Evolutionary conservation across 2,329 filamentous ascomycete species (phyloP), one percentile per base, ranked within the genome.

Genomic region (Colletotrichum paranaense): DNA sequence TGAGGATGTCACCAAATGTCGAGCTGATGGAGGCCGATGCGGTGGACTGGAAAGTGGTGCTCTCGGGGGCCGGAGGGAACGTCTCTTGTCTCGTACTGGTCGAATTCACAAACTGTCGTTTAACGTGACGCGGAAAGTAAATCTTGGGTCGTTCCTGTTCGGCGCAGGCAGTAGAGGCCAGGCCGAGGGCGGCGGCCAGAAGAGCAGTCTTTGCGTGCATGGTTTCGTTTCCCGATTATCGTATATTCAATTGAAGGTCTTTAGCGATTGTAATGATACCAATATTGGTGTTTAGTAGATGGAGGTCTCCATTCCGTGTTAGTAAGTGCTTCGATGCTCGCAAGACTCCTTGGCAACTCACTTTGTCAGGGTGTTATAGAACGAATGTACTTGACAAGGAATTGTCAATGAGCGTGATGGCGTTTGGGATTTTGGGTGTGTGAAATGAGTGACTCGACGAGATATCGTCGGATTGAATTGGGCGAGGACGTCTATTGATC

Each of bases 341-440:
- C 78, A 75, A 49, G n/a, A 22, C 30, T 30, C 30, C 52, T 14
- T 42, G 42, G 30, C 22, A 30, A 76, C 74, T 70, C 64, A 76
- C 67, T 67, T 59, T 69, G 87, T 88, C 86, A 88, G 86, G 82
- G 80, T 78, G 77, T 78, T 78, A 80, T 82, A 77, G 77, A 90
- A 88, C 84, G 89, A 90, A 84, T 88, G 88, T 88, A 89, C 85
- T 88, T 89, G 88, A 90, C 87, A 84, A 81, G 80, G 78, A 32
- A 80, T 76, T 84, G 84, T 87, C 85, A 89, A 89, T 79, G 86
- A 89, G 83, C 80, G 87, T 87, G 11, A 35, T 35, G 49, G 46
- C 7, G 77, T 74, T 81, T 79, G 80, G 63, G 26, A 9, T 58
- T 74, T 35, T 16, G 32, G 58, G 14, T 71, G 49, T 67, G 32